Evolutionary conservation across 2,329 filamentous ascomycete genomes (phyloP), one percentile per base, ranked within the genome.

Genomic region (Fusarium sterilihyphosum): DNA sequence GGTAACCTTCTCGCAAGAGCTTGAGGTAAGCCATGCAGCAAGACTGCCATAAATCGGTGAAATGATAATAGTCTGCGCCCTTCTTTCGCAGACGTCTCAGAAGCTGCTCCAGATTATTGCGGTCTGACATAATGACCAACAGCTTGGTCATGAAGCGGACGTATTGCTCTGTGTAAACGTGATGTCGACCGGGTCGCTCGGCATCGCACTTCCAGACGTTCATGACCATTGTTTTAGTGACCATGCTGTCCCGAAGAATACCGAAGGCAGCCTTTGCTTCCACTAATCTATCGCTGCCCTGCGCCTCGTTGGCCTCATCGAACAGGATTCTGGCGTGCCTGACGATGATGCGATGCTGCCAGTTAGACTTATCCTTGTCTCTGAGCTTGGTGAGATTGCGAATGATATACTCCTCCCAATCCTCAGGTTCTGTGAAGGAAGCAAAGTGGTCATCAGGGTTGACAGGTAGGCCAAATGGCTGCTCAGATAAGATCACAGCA

Each of bases 151-250:
- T 94, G 79, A 96, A 96, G 24, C 91, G 91, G 4, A 94, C 92
- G 78, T 98, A 98, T 72, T 93, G 92, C 56, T 94, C 91, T 0
- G 94, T 98, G 81, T 96, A 98, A 43, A 98, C 94, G 78, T 97
- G 96, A 81, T 98, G 95, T 24, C 95, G 90, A 0, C 95, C 95
- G 1, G 94, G 88, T 5, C 89, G 86, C 78, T 98, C 95, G 53
- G 93, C 91, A 74, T 98, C 95, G 43, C 95, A 96, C 77, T 95
- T 96, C 95, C 95, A 98, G 8, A 98, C 94, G 79, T 97, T 96
- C 81, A 98, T 92, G 3, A 93, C 92, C 92, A 97, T 97, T 0
- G 94, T 97, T 84, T 98, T 98, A 44, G 95, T 97, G 75, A 98
- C 96, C 89, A 91, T 91, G 70, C 86, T 89, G 67, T 91, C 89